Evolutionary conservation across 148 eudicot species (phyloP).

Genomic region (Cornus florida): DNA sequence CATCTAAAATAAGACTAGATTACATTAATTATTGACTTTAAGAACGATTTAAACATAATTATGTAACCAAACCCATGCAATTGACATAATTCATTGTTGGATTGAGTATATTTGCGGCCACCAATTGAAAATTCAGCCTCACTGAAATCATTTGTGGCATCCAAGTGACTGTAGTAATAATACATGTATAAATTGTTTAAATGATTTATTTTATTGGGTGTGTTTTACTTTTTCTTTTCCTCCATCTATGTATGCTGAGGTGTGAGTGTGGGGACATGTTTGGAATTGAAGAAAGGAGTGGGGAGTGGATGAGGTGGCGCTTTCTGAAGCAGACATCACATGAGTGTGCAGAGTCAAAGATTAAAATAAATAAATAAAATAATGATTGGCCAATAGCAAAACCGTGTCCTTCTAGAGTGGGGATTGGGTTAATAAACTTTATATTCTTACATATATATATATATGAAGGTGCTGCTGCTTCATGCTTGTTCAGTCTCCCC

Average conservation of each 20-base stretch:
- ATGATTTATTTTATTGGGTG: background rate
- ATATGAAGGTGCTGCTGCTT: slow-evolving; percentile 8
- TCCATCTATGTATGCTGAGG: background rate
- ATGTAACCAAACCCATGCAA: too few species aligned
- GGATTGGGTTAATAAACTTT: background rate
- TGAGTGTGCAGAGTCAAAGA: background rate
- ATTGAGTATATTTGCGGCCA: too few species aligned
- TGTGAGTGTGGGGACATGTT: background rate
- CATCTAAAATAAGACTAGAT: too few species aligned
- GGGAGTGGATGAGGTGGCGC: slow-evolving; percentile 8
- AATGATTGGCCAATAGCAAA: background rate
- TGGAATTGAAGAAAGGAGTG: background rate
- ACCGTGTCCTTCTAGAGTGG: background rate
- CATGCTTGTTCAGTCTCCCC: background rate
- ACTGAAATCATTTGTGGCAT: too few species aligned
- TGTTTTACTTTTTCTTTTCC: slow-evolving; percentile 2
- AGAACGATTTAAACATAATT: too few species aligned
- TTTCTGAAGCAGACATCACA: slow-evolving; percentile 4
- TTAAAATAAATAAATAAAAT: too few species aligned
- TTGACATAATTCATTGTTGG: too few species aligned
- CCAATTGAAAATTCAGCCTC: too few species aligned
- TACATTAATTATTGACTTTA: too few species aligned
- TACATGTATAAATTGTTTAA: too few species aligned
- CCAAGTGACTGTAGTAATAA: too few species aligned
- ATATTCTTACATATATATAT: background rate